Conservation (phyloP, 208 protist species). For the Porcisia deanei region DNA sequence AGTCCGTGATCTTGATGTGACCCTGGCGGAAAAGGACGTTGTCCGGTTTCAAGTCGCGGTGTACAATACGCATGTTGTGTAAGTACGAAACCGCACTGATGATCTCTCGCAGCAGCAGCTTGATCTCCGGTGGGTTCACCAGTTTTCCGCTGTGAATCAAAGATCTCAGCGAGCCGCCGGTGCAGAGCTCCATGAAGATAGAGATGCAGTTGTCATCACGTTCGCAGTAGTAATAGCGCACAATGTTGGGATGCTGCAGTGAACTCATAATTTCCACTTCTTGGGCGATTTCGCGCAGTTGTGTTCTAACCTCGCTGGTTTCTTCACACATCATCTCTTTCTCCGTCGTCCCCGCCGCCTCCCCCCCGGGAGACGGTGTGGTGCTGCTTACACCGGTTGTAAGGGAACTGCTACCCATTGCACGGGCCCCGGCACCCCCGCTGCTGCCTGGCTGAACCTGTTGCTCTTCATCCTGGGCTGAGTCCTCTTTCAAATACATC, state of each 20-base stretch:
- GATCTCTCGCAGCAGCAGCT: conserved; percentile 63
- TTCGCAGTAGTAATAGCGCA: conserved; percentile 81
- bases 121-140: conserved; percentile 45
- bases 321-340: conserved; percentile 16
- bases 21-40: conserved; percentile 82
- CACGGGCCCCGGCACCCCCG: not conserved
- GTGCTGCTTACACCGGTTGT: not conserved
- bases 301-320: conserved; percentile 27
- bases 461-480: conserved; percentile 33
- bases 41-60: conserved; percentile 88
- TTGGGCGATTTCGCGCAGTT: conserved; percentile 75
- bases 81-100: conserved; percentile 73
- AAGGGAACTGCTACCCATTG: not conserved
- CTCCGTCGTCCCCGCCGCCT: not conserved
- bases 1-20: conserved; percentile 76
- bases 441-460: conserved; percentile 11
- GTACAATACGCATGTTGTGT: conserved; percentile 76
- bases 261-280: conserved; percentile 87
- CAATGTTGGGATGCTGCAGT: conserved; percentile 84
- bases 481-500: conserved; percentile 70
- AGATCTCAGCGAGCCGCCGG: conserved; percentile 64
- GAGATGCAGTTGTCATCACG: conserved; percentile 81
- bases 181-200: conserved; percentile 91
- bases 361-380: not conserved
- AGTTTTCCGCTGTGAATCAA: conserved; percentile 57